Percentiles rank a stretch among this genome's conserved stretches.
Conservation (phyloP, 2,329 filamentous ascomycete species). For the Neonectria punicea region DNA sequence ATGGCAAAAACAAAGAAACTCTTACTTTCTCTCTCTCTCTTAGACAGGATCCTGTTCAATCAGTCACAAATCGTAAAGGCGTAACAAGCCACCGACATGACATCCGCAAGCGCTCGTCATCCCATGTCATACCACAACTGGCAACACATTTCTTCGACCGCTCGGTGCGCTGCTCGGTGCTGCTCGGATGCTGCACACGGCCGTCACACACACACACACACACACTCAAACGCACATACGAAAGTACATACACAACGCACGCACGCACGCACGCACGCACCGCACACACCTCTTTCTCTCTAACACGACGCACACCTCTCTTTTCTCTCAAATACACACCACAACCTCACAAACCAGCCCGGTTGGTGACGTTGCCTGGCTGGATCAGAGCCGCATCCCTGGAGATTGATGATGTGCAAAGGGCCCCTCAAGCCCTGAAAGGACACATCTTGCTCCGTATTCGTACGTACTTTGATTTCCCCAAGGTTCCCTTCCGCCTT, state of each 20-base stretch:
- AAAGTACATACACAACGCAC: slow-evolving; percentile 19
- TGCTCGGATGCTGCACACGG: slow-evolving; percentile 35
- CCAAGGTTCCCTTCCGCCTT: slow-evolving; percentile 10
- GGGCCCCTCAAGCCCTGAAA: background rate
- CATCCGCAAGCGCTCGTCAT: slow-evolving; percentile 36
- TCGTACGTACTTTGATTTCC: background rate
- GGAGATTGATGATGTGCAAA: slow-evolving; percentile 2
- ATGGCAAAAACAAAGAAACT: background rate
- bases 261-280: slow-evolving; percentile 6
- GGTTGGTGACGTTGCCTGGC: slow-evolving; percentile 23
- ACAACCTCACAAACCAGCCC: background rate
- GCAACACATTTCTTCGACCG: background rate
- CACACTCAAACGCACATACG: slow-evolving; percentile 11
- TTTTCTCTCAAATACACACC: background rate
- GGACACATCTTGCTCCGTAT: slow-evolving; percentile 11
- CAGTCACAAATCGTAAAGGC: slow-evolving; percentile 2
- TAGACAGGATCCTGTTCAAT: background rate
- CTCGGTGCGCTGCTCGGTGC: slow-evolving; percentile 2
- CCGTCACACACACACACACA: slow-evolving; percentile 23
- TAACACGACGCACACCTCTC: background rate
- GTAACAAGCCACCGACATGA: slow-evolving; percentile 22
- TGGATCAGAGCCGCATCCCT: slow-evolving; percentile 24
- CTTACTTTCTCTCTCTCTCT: background rate
- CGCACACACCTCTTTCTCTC: background rate
- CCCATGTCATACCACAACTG: slow-evolving; percentile 42